These are phyloP conservation scores for Diplosphaera chodatii DNA, from an alignment of 139 green algal species.

Conservation along the genomic window DNA sequence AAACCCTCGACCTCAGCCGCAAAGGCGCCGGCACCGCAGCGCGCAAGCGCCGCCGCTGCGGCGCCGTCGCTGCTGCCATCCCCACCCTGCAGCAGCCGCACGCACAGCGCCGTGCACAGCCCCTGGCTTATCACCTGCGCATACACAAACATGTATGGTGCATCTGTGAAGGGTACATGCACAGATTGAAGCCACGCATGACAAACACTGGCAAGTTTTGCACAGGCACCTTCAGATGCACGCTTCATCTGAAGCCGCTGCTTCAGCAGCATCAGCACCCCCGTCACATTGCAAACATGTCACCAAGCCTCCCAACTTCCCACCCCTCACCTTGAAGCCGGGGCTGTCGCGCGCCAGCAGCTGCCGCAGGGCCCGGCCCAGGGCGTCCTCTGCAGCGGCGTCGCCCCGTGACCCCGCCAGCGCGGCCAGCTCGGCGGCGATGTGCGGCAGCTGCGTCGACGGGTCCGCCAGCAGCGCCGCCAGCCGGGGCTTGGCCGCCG, in stretches of 20 bases:
- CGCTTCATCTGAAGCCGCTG: no score
- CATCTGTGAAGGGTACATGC: no score
- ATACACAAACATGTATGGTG: no score
- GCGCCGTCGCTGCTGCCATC: neutral
- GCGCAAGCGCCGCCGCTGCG: slow-evolving; percentile 12
- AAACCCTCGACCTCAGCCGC: slow-evolving; percentile 38
- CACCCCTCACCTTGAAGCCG: slow-evolving; percentile 31
- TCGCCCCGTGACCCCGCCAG: slow-evolving; percentile 8
- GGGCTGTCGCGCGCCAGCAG: slow-evolving; percentile 20
- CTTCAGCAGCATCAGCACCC: no score
- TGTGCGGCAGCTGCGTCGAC: slow-evolving; percentile 42
- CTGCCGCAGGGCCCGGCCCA: slow-evolving; percentile 6
- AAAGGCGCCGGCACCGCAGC: slow-evolving; percentile 42
- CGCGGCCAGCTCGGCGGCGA: slow-evolving; percentile 43
- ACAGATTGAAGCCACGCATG: no score
- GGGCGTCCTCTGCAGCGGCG: neutral
- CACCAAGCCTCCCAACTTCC: no score
- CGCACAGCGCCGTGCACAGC: neutral
- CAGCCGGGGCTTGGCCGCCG: slow-evolving; percentile 37
- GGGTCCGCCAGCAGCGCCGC: slow-evolving; percentile 54
- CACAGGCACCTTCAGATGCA: no score
- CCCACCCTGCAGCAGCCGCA: slow-evolving; percentile 13
- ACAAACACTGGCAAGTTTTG: no score
- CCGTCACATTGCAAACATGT: no score
- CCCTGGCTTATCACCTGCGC: neutral